phyloP scores from a whole-genome alignment of 2,329 filamentous ascomycete genomes.

The Scleromitrula shiraiana region DNA sequence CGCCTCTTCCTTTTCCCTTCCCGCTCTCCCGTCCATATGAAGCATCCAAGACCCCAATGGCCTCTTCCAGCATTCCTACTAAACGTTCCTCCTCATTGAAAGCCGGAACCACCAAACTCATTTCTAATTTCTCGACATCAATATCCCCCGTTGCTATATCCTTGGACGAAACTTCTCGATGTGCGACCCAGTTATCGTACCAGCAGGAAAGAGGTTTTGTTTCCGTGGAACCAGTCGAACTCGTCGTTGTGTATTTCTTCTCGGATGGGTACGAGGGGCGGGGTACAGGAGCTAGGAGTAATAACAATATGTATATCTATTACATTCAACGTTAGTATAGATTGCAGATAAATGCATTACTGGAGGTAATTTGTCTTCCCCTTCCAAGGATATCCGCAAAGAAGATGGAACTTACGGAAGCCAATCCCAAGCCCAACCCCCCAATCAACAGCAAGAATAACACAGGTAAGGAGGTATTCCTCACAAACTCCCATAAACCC shows the following conservation, averaged over 20 bases:
- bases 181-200: constrained; percentile 67
- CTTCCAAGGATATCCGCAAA: constrained; percentile 10
- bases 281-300: constrained; percentile 72
- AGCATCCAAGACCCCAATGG: constrained; percentile 74
- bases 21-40: constrained; percentile 52
- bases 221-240: constrained; percentile 51
- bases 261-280: constrained; percentile 68
- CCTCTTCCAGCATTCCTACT: constrained; percentile 79
- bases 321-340: neutral
- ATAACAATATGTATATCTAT: constrained; percentile 62
- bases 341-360: neutral
- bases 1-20: constrained; percentile 35
- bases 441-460: neutral
- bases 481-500: neutral
- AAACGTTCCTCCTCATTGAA: constrained; percentile 90
- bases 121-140: constrained; percentile 69
- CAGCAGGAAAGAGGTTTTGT: constrained; percentile 68
- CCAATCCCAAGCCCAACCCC: neutral
- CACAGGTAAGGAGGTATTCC: neutral
- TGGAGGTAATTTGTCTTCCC: no score
- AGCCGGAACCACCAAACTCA: constrained; percentile 88
- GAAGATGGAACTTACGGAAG: neutral
- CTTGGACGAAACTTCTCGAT: constrained; percentile 43
- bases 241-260: constrained; percentile 74
- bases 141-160: constrained; percentile 43